Evolutionary conservation across 257 asterid genomes (phyloP), one percentile per base, ranked within the genome.

Genomic region (Primulina huaijiensis): DNA sequence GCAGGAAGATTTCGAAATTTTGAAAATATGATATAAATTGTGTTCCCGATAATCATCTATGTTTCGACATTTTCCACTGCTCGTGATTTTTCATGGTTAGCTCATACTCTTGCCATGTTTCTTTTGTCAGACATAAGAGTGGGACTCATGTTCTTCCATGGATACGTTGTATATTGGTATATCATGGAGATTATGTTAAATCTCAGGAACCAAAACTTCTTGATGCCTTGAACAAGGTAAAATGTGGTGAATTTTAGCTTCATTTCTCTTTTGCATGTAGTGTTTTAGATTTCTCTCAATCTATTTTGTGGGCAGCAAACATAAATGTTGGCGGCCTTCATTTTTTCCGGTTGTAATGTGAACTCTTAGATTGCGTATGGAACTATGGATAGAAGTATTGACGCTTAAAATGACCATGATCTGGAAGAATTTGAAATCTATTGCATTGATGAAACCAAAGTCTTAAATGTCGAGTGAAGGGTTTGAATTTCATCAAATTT

Each of bases 161-260:
- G 99, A 81, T 90, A 77, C 77, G 78, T 74, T 85, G 87, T 74
- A 82, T 89, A 74, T 69, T 93, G 82, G 81, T 85, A 77, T 81
- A 84, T 73, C 96, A 87, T 84, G 75, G 74, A 33, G 84, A 87
- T 55, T 80, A 80, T 68, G 65, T 93, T 72, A 81, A 80, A 80
- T 82, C 90, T 56, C 83, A 84, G 60, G 96, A 89, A 61, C 88
- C 87, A 33, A 80, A 84, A 60, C 85, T 90, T 76, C 90, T 93
- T 30, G 87, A 87, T 79, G 85, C 85, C 65, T 75, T 93, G 64
- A 69, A 85, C 89, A 88, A 90, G 99, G 99, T 93, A 78, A 55
- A 65, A 27, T 74, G 56, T 67, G 60, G 34, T 11, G 25, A 25
- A 73, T 68, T 2, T 74, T 64, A 8, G 70, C 20, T 31, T 71